These are phyloP conservation scores for Adansonia madagascariensis DNA, from an alignment of 441 rosid genomes.

Conservation along the genomic window DNA sequence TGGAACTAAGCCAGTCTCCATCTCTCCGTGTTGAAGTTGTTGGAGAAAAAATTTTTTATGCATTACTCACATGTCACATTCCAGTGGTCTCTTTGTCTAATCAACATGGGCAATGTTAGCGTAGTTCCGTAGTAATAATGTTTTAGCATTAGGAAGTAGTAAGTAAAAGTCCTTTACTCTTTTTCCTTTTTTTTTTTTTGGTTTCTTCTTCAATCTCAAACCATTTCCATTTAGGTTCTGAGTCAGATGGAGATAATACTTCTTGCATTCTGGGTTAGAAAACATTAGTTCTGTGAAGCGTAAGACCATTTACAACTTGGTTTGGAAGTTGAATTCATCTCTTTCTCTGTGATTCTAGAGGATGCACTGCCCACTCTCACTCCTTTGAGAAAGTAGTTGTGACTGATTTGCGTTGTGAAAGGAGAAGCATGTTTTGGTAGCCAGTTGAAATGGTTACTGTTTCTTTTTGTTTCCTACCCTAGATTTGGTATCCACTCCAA, in stretches of 20 bases:
- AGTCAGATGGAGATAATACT: not conserved
- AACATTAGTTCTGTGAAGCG: not conserved
- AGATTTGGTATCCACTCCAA: not conserved
- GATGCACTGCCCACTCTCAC: not conserved
- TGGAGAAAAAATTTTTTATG: not conserved
- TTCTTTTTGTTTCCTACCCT: not conserved
- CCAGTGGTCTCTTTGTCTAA: not conserved
- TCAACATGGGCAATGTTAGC: not conserved
- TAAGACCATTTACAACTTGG: not conserved
- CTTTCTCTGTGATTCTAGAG: conserved; percentile 16
- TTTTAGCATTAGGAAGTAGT: no score
- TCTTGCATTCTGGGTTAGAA: not conserved
- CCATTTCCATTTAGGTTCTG: not conserved
- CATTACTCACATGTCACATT: not conserved
- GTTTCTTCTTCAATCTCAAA: not conserved
- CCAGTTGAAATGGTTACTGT: not conserved
- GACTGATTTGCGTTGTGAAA: conserved; percentile 1
- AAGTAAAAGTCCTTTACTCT: no score
- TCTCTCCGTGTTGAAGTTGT: not conserved
- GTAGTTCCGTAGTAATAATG: no score
- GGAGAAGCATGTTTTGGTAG: not conserved
- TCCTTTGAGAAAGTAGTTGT: conserved; percentile 16
- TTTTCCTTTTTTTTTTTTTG: not conserved
- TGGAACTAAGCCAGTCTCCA: not conserved
- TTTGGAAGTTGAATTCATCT: not conserved